phyloP scores from a whole-genome alignment of 2,329 filamentous ascomycete genomes.

The Simplicillium sp. region DNA sequence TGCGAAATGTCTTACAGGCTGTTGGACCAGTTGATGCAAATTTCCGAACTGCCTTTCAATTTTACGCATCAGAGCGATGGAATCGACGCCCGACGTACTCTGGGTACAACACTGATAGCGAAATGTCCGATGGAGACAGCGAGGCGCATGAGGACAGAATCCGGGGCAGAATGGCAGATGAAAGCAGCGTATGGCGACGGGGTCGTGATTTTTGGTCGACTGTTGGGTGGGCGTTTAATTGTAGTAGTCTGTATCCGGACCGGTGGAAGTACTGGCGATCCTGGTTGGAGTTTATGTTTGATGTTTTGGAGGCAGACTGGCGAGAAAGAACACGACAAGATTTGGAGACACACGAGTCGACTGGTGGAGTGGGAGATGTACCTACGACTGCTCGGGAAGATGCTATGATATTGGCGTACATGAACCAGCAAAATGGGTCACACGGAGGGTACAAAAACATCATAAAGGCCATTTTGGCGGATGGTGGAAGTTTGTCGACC shows the following conservation, averaged over 20 bases:
- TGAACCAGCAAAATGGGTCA: constrained; percentile 35
- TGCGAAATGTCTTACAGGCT: constrained; percentile 55
- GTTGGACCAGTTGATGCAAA: constrained; percentile 63
- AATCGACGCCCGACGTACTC: constrained; percentile 22
- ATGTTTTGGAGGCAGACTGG: constrained; percentile 66
- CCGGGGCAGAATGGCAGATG: constrained; percentile 49
- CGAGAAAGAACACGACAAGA: constrained; percentile 45
- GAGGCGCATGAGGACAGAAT: constrained; percentile 38
- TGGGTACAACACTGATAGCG: constrained; percentile 31
- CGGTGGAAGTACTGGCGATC: constrained; percentile 75
- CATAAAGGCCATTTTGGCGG: constrained; percentile 58
- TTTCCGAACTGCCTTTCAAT: constrained; percentile 63
- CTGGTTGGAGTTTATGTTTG: constrained; percentile 73
- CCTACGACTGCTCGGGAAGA: constrained; percentile 29
- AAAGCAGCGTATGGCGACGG: constrained; percentile 61
- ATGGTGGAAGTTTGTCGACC: constrained; percentile 43
- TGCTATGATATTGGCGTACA: constrained; percentile 53
- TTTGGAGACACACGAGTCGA: constrained; percentile 16
- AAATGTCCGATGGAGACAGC: constrained; percentile 29
- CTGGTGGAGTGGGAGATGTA: constrained; percentile 11
- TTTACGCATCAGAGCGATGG: constrained; percentile 30
- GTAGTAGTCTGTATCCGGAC: constrained; percentile 60
- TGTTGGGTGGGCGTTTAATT: constrained; percentile 89
- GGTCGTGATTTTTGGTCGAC: constrained; percentile 84
- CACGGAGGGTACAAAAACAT: constrained; percentile 42